Percentiles rank a stretch among this genome's conserved stretches.
phyloP scores from a whole-genome alignment of 371 early-diverging fungal species.

The Mucor saturninus region DNA sequence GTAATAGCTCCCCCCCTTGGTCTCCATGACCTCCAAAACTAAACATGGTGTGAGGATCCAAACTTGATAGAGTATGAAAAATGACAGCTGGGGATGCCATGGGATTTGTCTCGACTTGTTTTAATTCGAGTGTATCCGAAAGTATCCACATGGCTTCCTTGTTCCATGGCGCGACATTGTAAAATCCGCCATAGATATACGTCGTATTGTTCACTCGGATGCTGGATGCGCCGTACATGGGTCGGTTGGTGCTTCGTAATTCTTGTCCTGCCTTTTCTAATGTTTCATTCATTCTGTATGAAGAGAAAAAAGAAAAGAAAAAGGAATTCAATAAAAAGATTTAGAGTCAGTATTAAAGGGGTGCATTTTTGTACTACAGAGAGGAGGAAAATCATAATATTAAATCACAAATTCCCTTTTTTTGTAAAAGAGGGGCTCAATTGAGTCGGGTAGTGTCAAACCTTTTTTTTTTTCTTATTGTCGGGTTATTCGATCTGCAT shows the following conservation, averaged over 20 bases:
- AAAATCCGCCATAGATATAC: constrained; percentile 41
- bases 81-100: constrained; percentile 38
- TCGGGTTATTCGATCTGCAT: no score
- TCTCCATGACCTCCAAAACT: constrained; percentile 40
- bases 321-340: no score
- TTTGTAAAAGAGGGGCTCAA: no score
- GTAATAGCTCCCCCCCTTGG: constrained; percentile 18
- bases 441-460: no score
- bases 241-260: constrained; percentile 33
- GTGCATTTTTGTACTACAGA: no score
- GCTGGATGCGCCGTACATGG: constrained; percentile 34
- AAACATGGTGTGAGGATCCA: constrained; percentile 13
- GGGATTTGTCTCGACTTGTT: constrained; percentile 36
- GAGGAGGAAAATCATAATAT: no score
- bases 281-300: no score
- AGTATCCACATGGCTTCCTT: constrained; percentile 40
- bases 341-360: no score
- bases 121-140: constrained; percentile 7
- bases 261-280: constrained; percentile 26
- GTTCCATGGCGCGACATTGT: constrained; percentile 36
- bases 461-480: no score
- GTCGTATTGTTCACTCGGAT: constrained; percentile 30
- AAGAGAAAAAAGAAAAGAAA: no score
- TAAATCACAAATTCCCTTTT: no score
- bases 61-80: constrained; percentile 21